A percentile compares a stretch with the other conserved stretches of the same genome.
Evolutionary conservation across 2,329 filamentous ascomycete genomes (phyloP).

Genomic region (Aspergillus bombycis): DNA sequence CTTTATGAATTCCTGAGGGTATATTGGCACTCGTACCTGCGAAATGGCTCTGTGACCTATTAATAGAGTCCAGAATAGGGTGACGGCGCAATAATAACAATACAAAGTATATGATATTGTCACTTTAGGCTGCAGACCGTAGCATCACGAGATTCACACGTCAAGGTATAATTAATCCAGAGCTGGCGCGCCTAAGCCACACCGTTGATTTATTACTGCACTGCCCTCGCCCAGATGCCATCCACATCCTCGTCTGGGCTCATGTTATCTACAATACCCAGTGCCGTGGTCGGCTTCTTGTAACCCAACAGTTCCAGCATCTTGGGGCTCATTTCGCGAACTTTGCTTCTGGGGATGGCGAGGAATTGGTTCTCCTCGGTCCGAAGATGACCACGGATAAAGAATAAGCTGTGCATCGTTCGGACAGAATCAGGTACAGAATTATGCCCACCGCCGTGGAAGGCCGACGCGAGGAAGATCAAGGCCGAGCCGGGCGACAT

Average conservation of each 20-base stretch:
- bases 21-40: neutral
- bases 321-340: constrained; percentile 34
- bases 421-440: constrained; percentile 26
- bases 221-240: constrained; percentile 13
- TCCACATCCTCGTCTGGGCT: constrained; percentile 20
- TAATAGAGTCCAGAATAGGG: neutral
- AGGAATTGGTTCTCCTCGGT: constrained; percentile 42
- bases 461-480: constrained; percentile 39
- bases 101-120: too few species aligned
- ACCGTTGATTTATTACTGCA: neutral
- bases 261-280: constrained; percentile 39
- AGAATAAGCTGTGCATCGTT: constrained; percentile 36
- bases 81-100: too few species aligned
- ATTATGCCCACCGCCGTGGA: constrained; percentile 39
- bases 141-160: too few species aligned
- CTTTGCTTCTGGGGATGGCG: constrained; percentile 33
- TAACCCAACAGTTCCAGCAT: constrained; percentile 40
- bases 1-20: fast-evolving
- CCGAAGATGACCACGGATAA: constrained; percentile 32
- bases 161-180: too few species aligned
- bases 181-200: fast-evolving
- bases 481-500: constrained; percentile 41
- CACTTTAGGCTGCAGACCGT: too few species aligned
- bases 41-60: neutral
- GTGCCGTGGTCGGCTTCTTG: constrained; percentile 32